Conservation (phyloP, 179 eudicot species). For the Beta macrorhiza region DNA sequence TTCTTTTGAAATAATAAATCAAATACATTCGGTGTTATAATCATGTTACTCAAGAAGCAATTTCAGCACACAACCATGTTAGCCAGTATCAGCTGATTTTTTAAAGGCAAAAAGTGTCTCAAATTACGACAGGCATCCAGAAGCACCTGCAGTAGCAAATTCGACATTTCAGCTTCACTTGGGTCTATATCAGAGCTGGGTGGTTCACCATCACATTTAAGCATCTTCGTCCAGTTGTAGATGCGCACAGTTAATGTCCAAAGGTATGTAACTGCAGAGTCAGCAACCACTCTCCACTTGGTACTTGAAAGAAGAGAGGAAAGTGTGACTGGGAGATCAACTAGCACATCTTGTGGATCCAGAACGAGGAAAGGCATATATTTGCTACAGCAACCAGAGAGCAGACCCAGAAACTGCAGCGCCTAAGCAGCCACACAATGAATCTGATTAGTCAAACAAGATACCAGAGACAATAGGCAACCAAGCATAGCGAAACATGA, state of each 20-base stretch:
- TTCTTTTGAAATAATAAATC: no score
- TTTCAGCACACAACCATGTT: conserved; percentile 40
- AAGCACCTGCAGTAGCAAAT: conserved; percentile 48
- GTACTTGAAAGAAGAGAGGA: conserved; percentile 57
- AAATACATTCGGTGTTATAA: no score
- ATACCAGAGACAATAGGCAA: not conserved
- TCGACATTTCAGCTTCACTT: conserved; percentile 51
- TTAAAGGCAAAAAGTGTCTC: conserved; percentile 58
- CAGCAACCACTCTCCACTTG: conserved; percentile 55
- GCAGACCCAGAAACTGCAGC: conserved; percentile 67
- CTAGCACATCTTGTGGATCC: conserved; percentile 51
- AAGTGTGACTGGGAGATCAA: conserved; percentile 77
- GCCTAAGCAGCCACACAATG: conserved; percentile 45
- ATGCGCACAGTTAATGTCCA: conserved; percentile 65
- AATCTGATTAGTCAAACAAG: not conserved
- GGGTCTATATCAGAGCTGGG: conserved; percentile 44
- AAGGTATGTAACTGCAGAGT: conserved; percentile 53
- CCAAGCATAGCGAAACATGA: not conserved
- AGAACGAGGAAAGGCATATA: conserved; percentile 82
- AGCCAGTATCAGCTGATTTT: conserved; percentile 75
- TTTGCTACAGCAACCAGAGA: conserved; percentile 71
- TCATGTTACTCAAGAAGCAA: not conserved
- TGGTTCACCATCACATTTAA: conserved; percentile 24
- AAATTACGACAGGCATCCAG: conserved; percentile 53
- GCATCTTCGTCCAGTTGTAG: conserved; percentile 45